Evolutionary conservation across 345 rosid species (phyloP).

Genomic region (Pugionium cornutum): DNA sequence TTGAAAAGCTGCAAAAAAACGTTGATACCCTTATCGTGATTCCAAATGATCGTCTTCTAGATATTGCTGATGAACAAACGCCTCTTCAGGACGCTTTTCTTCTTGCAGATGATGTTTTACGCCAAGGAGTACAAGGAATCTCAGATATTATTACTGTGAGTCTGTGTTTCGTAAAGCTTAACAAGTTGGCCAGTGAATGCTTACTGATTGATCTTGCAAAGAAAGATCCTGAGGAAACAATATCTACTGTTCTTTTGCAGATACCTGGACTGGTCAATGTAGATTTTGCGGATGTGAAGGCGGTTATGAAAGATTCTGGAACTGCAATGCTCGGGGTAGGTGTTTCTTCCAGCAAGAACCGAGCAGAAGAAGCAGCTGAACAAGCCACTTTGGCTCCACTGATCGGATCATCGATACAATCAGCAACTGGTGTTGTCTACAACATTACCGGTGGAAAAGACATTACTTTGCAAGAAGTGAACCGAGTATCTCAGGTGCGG

Average conservation of each 20-base stretch:
- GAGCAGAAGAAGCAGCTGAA: slow-evolving; percentile 99
- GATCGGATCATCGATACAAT: slow-evolving; percentile 97
- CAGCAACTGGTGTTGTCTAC: slow-evolving; percentile 96
- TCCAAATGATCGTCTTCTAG: slow-evolving; percentile 95
- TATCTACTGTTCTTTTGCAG: slow-evolving; percentile 45
- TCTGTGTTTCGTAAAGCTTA: slow-evolving; percentile 16
- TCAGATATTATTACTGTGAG: slow-evolving; percentile 94
- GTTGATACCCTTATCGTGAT: slow-evolving; percentile 96
- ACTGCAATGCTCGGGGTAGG: slow-evolving; percentile 99
- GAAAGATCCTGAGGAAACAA: slow-evolving; percentile 9
- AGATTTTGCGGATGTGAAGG: slow-evolving; percentile 97
- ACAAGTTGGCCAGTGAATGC: slow-evolving; percentile 18
- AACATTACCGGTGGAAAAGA: slow-evolving; percentile 98
- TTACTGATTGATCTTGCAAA: slow-evolving; percentile 10
- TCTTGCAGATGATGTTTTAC: slow-evolving; percentile 95
- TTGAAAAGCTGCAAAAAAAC: slow-evolving; percentile 90
- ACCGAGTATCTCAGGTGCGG: slow-evolving; percentile 87
- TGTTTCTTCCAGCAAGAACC: slow-evolving; percentile 93
- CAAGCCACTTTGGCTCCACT: slow-evolving; percentile 96
- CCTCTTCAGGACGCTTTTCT: slow-evolving; percentile 98
- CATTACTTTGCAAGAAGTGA: slow-evolving; percentile 94
- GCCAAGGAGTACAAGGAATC: slow-evolving; percentile 99
- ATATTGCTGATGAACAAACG: slow-evolving; percentile 97
- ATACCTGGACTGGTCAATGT: slow-evolving; percentile 98
- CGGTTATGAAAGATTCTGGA: slow-evolving; percentile 95